These are phyloP conservation scores for Jaenimonas drosophilae DNA, from an alignment of 208 protist species.

Conservation along the genomic window DNA sequence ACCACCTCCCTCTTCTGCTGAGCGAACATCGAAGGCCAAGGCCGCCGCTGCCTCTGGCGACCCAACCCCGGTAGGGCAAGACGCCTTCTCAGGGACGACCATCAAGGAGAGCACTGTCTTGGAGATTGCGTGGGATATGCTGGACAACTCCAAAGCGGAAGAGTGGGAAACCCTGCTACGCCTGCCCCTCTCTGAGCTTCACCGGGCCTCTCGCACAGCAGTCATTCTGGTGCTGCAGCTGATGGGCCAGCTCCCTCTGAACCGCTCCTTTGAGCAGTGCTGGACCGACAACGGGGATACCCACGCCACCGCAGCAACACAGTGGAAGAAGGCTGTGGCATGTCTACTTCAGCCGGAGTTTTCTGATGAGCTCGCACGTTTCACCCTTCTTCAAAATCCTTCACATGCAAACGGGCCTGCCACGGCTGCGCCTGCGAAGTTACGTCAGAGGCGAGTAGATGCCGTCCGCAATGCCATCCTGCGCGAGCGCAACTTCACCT, in stretches of 20 bases:
- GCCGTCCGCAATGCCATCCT: neutral
- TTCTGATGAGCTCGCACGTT: neutral
- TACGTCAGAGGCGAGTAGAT: neutral
- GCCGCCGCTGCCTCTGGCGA: too few species aligned
- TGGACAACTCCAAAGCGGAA: conserved; percentile 5
- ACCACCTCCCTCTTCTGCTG: too few species aligned
- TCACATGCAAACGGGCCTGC: neutral
- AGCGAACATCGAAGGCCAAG: too few species aligned
- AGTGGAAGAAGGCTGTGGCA: neutral
- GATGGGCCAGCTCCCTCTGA: neutral
- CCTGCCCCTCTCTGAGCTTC: conserved; percentile 6
- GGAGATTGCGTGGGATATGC: conserved; percentile 3
- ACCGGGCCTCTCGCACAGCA: neutral
- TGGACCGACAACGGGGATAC: neutral
- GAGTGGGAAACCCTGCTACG: conserved; percentile 14
- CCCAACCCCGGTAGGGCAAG: too few species aligned
- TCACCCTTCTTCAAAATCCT: neutral
- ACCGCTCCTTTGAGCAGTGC: neutral
- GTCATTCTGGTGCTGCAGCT: neutral
- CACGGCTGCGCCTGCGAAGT: neutral
- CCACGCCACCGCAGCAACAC: neutral
- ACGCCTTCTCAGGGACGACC: too few species aligned
- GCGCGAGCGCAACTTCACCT: neutral
- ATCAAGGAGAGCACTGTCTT: too few species aligned
- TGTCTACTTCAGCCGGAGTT: neutral